These are phyloP conservation scores for Diaporthe aspalathi DNA, from an alignment of 2,329 filamentous ascomycete genomes.

Conservation along the genomic window DNA sequence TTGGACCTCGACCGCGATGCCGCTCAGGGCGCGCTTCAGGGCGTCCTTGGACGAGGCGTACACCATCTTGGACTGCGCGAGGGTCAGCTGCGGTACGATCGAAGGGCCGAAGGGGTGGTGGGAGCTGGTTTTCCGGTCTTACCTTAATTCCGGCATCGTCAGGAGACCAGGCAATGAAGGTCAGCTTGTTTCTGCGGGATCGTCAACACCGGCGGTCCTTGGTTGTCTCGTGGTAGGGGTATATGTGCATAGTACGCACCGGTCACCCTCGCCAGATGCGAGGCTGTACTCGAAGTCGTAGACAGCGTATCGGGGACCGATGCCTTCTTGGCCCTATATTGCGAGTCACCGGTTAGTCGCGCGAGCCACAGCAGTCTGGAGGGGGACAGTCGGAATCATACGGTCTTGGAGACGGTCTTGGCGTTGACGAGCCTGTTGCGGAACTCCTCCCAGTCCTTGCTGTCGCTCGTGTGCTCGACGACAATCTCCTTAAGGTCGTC, in stretches of 20 bases:
- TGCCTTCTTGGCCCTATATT: slow-evolving; percentile 65
- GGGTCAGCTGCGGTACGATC: slow-evolving; percentile 36
- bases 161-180: slow-evolving; percentile 83
- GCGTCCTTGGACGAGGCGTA: slow-evolving; percentile 91
- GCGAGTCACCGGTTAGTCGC: slow-evolving; percentile 25
- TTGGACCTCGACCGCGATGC: slow-evolving; percentile 81
- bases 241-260: slow-evolving; percentile 57
- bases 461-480: slow-evolving; percentile 77
- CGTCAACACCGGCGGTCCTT: slow-evolving; percentile 20
- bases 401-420: slow-evolving; percentile 77
- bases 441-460: slow-evolving; percentile 78
- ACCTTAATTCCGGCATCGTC: slow-evolving; percentile 85
- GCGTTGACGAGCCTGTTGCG: slow-evolving; percentile 80
- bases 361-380: slow-evolving; percentile 29
- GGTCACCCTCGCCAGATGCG: slow-evolving; percentile 76
- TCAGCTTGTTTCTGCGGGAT: slow-evolving; percentile 76
- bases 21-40: slow-evolving; percentile 82
- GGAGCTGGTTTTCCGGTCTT: slow-evolving; percentile 46
- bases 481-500: slow-evolving; percentile 86
- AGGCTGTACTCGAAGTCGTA: slow-evolving; percentile 86
- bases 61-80: slow-evolving; percentile 81
- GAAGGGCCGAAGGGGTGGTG: too few species aligned
- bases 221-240: slow-evolving; percentile 38
- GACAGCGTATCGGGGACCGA: slow-evolving; percentile 83
- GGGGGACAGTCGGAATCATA: slow-evolving; percentile 51